Evolutionary conservation across 2,329 filamentous ascomycete species (phyloP).

Genomic region (Microthyrium microscopicum): DNA sequence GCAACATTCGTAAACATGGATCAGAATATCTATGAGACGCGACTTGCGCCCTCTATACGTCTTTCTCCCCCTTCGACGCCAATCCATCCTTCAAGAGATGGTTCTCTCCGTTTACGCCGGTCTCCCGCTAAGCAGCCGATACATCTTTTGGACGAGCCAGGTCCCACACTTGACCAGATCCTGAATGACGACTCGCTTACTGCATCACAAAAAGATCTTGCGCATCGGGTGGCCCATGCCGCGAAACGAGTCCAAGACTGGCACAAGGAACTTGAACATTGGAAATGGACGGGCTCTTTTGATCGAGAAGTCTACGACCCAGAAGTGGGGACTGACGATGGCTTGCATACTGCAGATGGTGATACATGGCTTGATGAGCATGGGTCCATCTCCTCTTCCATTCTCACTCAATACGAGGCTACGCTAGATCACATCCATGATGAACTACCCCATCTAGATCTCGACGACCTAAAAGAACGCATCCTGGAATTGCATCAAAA

Average conservation of each 20-base stretch:
- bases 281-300: conserved; percentile 39
- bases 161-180: conserved; percentile 14
- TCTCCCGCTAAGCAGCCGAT: no score
- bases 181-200: conserved; percentile 47
- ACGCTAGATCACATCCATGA: conserved; percentile 58
- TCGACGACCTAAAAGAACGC: conserved; percentile 80
- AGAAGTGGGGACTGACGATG: conserved; percentile 12
- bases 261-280: conserved; percentile 52
- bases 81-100: no score
- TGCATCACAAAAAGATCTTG: conserved; percentile 51
- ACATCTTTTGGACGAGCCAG: no score
- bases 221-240: conserved; percentile 50
- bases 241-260: conserved; percentile 57
- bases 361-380: conserved; percentile 17
- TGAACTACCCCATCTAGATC: conserved; percentile 51
- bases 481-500: conserved; percentile 58
- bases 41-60: no score
- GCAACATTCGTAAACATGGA: no score
- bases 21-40: no score
- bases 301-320: conserved; percentile 20
- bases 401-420: conserved; percentile 51
- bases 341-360: conserved; percentile 11
- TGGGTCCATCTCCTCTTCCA: conserved; percentile 50
- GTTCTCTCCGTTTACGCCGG: no score
- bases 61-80: no score